A percentile compares a stretch with the other conserved stretches of the same genome.
Evolutionary conservation across 176 grass and related monocot genomes (phyloP).

Genomic region (Triticum timopheevii): DNA sequence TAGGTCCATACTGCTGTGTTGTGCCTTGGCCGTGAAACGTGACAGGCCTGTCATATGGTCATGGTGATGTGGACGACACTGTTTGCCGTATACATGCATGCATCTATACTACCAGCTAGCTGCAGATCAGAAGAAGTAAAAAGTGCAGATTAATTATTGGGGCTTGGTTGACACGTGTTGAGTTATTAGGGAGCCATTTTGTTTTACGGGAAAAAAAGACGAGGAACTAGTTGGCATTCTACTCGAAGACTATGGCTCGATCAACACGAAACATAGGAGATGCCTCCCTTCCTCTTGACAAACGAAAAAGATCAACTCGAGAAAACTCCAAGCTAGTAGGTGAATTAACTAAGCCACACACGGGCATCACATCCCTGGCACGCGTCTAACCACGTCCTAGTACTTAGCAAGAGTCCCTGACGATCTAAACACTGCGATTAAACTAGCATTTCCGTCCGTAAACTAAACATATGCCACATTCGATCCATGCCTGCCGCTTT

Average conservation of each 20-base stretch:
- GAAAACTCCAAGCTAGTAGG: too few species aligned
- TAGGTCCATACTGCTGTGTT: background rate
- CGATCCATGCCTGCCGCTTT: background rate
- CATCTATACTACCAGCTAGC: background rate
- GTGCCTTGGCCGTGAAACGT: background rate
- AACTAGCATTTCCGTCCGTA: background rate
- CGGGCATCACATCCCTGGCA: background rate
- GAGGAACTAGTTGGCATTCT: too few species aligned
- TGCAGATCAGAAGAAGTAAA: background rate
- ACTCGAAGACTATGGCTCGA: too few species aligned
- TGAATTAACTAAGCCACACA: background rate
- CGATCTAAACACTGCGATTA: background rate
- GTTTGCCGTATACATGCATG: background rate
- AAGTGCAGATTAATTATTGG: background rate
- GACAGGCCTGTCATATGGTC: background rate
- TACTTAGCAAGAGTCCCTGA: constrained; percentile 20
- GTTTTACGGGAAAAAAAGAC: background rate
- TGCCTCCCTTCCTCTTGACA: too few species aligned
- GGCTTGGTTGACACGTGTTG: background rate
- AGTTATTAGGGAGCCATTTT: background rate
- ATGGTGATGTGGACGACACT: background rate
- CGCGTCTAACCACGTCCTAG: background rate
- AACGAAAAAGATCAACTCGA: too few species aligned
- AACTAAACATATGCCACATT: background rate
- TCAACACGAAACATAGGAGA: too few species aligned